These are phyloP conservation scores for Leptographium galeiforme DNA, from an alignment of 2,329 filamentous ascomycete species.

Conservation along the genomic window DNA sequence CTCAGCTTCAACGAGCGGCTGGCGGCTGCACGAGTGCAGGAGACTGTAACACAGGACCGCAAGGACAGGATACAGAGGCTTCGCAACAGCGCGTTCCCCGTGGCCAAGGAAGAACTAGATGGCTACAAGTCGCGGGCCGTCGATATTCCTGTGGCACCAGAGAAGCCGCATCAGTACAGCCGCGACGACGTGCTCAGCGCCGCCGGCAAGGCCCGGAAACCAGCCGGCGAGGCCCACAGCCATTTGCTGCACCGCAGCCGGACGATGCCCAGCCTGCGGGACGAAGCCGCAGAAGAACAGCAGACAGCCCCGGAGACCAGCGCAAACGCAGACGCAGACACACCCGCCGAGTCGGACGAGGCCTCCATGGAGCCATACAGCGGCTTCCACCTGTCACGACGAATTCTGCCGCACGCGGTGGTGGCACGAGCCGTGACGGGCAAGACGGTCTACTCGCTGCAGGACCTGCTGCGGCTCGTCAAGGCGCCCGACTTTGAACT, in stretches of 20 bases:
- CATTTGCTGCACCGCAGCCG: slow-evolving; percentile 28
- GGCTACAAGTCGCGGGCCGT: slow-evolving; percentile 43
- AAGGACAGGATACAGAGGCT: slow-evolving; percentile 37
- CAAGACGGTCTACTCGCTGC: slow-evolving; percentile 65
- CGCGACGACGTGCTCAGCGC: slow-evolving; percentile 47
- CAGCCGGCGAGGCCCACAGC: slow-evolving; percentile 11
- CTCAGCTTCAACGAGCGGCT: slow-evolving; percentile 75
- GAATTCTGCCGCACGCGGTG: slow-evolving; percentile 69
- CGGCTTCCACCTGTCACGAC: slow-evolving; percentile 65
- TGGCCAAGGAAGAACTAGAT: slow-evolving; percentile 45
- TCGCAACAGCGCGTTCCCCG: slow-evolving; percentile 42
- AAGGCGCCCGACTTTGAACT: slow-evolving; percentile 73
- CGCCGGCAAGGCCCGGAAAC: slow-evolving; percentile 5
- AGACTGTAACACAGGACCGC: slow-evolving; percentile 34
- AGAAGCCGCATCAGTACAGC: slow-evolving; percentile 39
- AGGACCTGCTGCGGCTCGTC: slow-evolving; percentile 67
- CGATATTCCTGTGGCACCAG: slow-evolving; percentile 35
- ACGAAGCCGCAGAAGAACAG: neutral
- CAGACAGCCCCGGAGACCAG: neutral
- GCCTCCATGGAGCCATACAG: slow-evolving; percentile 73
- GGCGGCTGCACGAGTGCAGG: slow-evolving; percentile 51
- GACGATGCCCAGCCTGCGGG: slow-evolving; percentile 22
- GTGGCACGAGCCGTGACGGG: slow-evolving; percentile 64
- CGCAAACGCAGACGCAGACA: neutral
- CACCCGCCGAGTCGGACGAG: slow-evolving; percentile 2